These are phyloP conservation scores for Plectranthus barbatus DNA, from an alignment of 257 asterid genomes.

Conservation along the genomic window DNA sequence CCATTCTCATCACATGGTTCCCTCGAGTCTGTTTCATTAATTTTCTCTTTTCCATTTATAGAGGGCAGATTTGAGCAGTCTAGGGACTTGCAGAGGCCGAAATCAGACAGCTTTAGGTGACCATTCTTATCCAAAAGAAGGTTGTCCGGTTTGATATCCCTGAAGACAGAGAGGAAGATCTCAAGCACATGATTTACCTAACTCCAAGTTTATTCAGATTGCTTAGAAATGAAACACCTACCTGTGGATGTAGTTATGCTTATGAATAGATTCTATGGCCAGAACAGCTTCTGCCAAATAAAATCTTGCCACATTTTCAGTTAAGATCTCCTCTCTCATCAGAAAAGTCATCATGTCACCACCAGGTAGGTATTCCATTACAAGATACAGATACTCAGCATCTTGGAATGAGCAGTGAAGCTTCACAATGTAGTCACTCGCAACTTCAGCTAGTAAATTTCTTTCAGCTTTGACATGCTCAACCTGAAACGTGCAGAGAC, in stretches of 20 bases:
- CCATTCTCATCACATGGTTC: constrained; percentile 15
- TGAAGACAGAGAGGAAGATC: constrained; percentile 14
- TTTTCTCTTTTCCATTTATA: constrained; percentile 22
- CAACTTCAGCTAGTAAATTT: constrained; percentile 84
- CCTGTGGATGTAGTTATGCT: constrained; percentile 59
- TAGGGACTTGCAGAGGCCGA: constrained; percentile 77
- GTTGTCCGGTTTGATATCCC: constrained; percentile 85
- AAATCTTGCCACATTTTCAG: constrained; percentile 75
- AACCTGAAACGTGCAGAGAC: constrained; percentile 37
- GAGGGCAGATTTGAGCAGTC: constrained; percentile 31
- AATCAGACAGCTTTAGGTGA: constrained; percentile 66
- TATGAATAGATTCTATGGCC: constrained; percentile 82
- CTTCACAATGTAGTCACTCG: constrained; percentile 67
- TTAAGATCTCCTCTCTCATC: constrained; percentile 80
- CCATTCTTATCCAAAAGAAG: constrained; percentile 67
- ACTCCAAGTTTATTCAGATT: too few relatives aligned
- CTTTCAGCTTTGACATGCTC: constrained; percentile 93
- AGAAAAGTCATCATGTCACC: constrained; percentile 93
- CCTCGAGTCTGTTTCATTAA: neutral
- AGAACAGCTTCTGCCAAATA: constrained; percentile 74
- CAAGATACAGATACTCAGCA: constrained; percentile 71
- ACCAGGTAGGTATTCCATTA: constrained; percentile 92
- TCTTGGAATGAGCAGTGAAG: constrained; percentile 87
- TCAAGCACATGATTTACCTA: too few relatives aligned
- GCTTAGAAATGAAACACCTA: neutral